Evolutionary conservation across 1,139 yeast genomes (phyloP).

Genomic region (Candida sojae): DNA sequence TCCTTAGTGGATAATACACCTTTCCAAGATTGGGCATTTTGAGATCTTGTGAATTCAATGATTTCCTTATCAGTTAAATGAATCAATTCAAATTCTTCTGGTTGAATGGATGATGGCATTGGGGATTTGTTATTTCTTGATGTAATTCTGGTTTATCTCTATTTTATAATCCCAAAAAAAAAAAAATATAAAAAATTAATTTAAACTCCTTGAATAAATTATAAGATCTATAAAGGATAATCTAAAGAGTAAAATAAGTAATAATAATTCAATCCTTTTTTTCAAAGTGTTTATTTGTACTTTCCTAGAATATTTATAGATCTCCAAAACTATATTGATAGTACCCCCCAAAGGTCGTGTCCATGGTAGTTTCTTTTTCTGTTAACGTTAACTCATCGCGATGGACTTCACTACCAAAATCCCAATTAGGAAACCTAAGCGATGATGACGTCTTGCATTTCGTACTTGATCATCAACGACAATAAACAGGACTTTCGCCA

Average conservation of each 20-base stretch:
- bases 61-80: slow-evolving; percentile 37
- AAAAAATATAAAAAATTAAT: no score
- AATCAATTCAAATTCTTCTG: slow-evolving; percentile 20
- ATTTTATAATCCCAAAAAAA: no score
- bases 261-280: neutral
- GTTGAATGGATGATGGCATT: slow-evolving; percentile 8
- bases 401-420: neutral
- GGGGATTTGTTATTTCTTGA: no score
- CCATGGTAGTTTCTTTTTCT: neutral
- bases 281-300: neutral
- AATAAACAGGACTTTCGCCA: no score
- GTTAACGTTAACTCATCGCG: slow-evolving; percentile 15
- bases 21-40: slow-evolving; percentile 57
- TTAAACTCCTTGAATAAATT: no score
- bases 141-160: no score
- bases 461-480: no score
- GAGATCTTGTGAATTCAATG: slow-evolving; percentile 48
- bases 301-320: slow-evolving; percentile 1
- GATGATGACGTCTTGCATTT: neutral
- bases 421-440: slow-evolving; percentile 11
- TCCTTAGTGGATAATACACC: slow-evolving; percentile 47
- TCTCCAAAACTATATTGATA: neutral
- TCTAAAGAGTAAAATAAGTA: no score
- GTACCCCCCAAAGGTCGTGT: neutral
- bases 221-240: no score